Conservation (phyloP, 2,329 filamentous ascomycete species). For the Stemphylium lycopersici region DNA sequence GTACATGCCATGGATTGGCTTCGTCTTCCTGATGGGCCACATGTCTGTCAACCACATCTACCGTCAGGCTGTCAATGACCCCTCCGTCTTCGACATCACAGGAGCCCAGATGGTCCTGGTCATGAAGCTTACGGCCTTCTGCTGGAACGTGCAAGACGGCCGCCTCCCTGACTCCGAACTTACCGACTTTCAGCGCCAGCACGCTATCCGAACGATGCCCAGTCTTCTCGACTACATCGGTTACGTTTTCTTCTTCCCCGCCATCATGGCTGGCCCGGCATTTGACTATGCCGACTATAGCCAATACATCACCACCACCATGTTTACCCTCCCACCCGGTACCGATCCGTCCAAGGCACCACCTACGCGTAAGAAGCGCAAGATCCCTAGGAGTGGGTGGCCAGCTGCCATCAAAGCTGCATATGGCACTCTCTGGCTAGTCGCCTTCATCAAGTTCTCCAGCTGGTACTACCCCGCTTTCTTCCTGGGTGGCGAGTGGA, state of each 20-base stretch:
- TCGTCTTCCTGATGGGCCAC: constrained; percentile 92
- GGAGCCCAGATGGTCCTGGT: constrained; percentile 95
- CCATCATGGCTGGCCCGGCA: constrained; percentile 84
- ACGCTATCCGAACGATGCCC: constrained; percentile 77
- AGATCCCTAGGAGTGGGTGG: constrained; percentile 87
- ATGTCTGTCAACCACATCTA: constrained; percentile 89
- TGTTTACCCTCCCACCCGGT: constrained; percentile 85
- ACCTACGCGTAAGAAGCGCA: constrained; percentile 84
- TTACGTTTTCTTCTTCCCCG: constrained; percentile 94
- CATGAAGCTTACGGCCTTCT: constrained; percentile 96
- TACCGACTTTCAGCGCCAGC: constrained; percentile 85
- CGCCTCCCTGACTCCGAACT: constrained; percentile 77
- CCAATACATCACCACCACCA: constrained; percentile 88
- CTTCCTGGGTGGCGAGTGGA: constrained; percentile 69
- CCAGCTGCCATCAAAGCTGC: constrained; percentile 80
- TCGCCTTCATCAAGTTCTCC: constrained; percentile 75
- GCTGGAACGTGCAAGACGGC: constrained; percentile 97
- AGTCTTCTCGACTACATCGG: constrained; percentile 79
- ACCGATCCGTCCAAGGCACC: constrained; percentile 86
- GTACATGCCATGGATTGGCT: constrained; percentile 97
- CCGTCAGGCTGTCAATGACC: constrained; percentile 73
- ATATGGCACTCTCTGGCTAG: constrained; percentile 78
- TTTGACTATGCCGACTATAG: constrained; percentile 96
- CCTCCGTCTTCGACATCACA: constrained; percentile 81
- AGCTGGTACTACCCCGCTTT: constrained; percentile 68